Conservation (phyloP, 257 asterid genomes). For the Schizonepeta tenuifolia region DNA sequence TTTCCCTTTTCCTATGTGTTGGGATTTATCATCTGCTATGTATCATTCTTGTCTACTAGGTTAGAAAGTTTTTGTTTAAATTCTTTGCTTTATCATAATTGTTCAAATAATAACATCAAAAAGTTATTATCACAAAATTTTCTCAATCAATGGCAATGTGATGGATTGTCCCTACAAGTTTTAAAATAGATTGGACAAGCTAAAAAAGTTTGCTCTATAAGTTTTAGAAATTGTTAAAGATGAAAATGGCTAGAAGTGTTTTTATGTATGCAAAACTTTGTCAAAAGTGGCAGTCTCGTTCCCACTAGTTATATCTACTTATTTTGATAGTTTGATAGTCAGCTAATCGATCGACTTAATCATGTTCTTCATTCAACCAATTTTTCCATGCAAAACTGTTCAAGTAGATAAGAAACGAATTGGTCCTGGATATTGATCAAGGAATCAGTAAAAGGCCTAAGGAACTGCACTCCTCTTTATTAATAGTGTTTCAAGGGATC, state of each 20-base stretch:
- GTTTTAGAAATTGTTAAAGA: neutral
- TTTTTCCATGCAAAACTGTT: neutral
- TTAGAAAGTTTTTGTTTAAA: neutral
- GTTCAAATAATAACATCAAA: neutral
- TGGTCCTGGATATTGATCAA: neutral
- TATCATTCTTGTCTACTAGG: neutral
- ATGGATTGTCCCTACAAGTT: neutral
- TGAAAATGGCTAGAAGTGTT: neutral
- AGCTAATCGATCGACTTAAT: neutral
- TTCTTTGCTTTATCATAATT: neutral
- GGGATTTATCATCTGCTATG: neutral
- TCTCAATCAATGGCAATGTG: too few species aligned
- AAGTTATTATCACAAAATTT: too few species aligned
- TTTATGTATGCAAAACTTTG: neutral
- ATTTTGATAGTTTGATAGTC: neutral
- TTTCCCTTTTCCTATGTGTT: neutral
- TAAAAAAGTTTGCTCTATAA: neutral
- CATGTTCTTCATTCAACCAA: neutral
- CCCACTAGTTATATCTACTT: neutral
- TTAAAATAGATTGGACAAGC: neutral
- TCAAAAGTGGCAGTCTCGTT: neutral
- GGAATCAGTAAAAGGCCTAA: neutral
- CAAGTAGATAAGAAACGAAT: neutral
- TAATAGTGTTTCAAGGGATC: slow-evolving; percentile 5
- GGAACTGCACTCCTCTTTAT: neutral